Evolutionary conservation across 2,329 filamentous ascomycete species (phyloP).

Genomic region (Proliferodiscus dingleyae): DNA sequence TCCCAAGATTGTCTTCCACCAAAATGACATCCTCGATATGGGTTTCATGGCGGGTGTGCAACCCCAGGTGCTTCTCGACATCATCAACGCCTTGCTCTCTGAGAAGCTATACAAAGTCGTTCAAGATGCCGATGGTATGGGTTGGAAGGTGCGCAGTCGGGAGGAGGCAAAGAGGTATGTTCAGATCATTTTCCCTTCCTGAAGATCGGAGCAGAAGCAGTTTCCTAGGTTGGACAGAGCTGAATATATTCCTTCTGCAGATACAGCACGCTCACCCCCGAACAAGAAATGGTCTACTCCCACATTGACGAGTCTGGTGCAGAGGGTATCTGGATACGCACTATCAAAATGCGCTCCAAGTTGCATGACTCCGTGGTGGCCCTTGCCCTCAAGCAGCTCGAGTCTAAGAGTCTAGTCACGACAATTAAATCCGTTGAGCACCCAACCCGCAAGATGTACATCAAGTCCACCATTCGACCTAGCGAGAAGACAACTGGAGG

Average conservation of each 20-base stretch:
- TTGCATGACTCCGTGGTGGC: slow-evolving; percentile 81
- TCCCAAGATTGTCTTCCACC: slow-evolving; percentile 43
- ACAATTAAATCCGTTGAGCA: slow-evolving; percentile 89
- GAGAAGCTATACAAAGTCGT: slow-evolving; percentile 55
- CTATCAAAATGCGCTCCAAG: slow-evolving; percentile 72
- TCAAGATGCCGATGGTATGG: slow-evolving; percentile 39
- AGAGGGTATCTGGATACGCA: slow-evolving; percentile 87
- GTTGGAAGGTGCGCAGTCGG: slow-evolving; percentile 54
- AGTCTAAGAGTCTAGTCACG: slow-evolving; percentile 76
- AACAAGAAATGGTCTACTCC: slow-evolving; percentile 79
- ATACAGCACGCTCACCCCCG: slow-evolving; percentile 62
- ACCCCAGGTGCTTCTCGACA: slow-evolving; percentile 47
- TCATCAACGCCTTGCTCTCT: slow-evolving; percentile 53
- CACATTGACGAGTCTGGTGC: slow-evolving; percentile 81
- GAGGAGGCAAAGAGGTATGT: slow-evolving; percentile 59
- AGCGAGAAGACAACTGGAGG: slow-evolving; percentile 89
- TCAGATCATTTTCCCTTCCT: slow-evolving; percentile 11
- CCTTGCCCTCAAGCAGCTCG: slow-evolving; percentile 77
- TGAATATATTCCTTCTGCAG: too few relatives aligned
- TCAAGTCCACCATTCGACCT: slow-evolving; percentile 78
- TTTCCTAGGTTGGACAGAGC: too few relatives aligned
- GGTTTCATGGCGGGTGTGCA: slow-evolving; percentile 54
- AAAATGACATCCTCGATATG: slow-evolving; percentile 53
- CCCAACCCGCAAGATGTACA: slow-evolving; percentile 92
- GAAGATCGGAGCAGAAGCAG: too few relatives aligned